Base-by-base conservation (phyloP, 2,329 filamentous ascomycete genomes). In the Aspergillus ibericus region DNA sequence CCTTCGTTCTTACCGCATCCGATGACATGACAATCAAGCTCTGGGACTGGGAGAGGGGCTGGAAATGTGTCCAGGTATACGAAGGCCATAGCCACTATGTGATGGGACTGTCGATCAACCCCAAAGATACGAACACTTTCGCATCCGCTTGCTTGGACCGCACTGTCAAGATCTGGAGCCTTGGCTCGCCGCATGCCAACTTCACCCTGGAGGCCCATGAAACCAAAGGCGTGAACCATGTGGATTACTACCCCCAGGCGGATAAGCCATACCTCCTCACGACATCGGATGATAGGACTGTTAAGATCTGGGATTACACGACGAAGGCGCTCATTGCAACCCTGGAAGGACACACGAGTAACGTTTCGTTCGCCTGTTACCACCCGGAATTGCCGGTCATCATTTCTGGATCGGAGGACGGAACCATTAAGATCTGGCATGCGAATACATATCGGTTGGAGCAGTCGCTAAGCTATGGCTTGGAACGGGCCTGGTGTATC, bases 261-360 rank as follows among this genome's bases (percentile, higher is more conserved):
- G 86, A 88, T 74, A 88, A 88, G 72, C 86, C 86, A 36, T 98
- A 99, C 72, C 88, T 99, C 47, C 88, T 99, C 63, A 99, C 95
- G 22, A 97, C 93, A 13, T 96, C 92, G 7, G 95, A 99, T 75
- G 95, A 98, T 77, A 88, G 91, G 69, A 98, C 93, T 0, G 92
- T 98, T 69, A 98, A 98, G 82, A 87, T 99, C 56, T 99, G 95
- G 93, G 95, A 99, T 74, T 98, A 99, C 81, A 98, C 93, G 12
- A 98, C 93, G 50, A 99, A 99, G 80, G 95, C 92, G 12, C 82
- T 98, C 65, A 97, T 98, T 72, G 95, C 95, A 29, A 98, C 93
- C 2, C 83, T 99, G 49, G 95, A 99, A 77, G 95, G 95, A 27
- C 95, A 99, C 77, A 96, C 92, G 29, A 96, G 93, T 77, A 99